Percentiles rank a stretch among this genome's conserved stretches.
phyloP scores from a whole-genome alignment of 345 rosid genomes.

The Salix suchowensis region DNA sequence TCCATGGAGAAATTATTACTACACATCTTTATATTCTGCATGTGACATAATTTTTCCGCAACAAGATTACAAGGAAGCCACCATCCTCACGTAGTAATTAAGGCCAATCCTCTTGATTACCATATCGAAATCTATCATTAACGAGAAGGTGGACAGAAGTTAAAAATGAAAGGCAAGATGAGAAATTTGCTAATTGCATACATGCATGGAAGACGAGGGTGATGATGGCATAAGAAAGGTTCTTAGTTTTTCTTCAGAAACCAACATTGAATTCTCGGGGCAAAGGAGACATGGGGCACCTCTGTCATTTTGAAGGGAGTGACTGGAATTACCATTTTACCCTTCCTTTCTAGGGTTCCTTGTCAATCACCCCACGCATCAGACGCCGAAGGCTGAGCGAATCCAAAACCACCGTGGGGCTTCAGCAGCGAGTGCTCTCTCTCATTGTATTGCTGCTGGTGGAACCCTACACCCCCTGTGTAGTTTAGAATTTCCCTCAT shows the following conservation, averaged over 20 bases:
- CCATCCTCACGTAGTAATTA: background rate
- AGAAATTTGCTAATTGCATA: background rate
- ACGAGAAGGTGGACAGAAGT: background rate
- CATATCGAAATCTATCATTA: background rate
- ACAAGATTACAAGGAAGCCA: slow-evolving; percentile 17
- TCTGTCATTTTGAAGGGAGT: background rate
- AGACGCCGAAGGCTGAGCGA: slow-evolving; percentile 37
- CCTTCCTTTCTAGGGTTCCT: background rate
- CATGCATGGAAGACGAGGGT: slow-evolving; percentile 8
- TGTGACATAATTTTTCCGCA: slow-evolving; percentile 8
- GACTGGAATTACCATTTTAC: slow-evolving; percentile 8
- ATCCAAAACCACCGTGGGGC: slow-evolving; percentile 50
- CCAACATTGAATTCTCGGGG: background rate
- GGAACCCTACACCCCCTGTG: slow-evolving; percentile 43
- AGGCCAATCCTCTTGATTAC: background rate
- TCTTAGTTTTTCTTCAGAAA: background rate
- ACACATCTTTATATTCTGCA: slow-evolving; percentile 10
- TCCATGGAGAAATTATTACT: background rate
- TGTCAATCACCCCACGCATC: slow-evolving; percentile 41
- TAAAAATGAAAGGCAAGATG: background rate
- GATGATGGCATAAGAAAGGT: background rate
- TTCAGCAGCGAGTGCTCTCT: slow-evolving; percentile 39
- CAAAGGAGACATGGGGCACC: background rate
- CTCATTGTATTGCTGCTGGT: slow-evolving; percentile 35
- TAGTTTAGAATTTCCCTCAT: slow-evolving; percentile 42